These are phyloP conservation scores for Penstemon davidsonii DNA, from an alignment of 257 asterid species.

Conservation along the genomic window DNA sequence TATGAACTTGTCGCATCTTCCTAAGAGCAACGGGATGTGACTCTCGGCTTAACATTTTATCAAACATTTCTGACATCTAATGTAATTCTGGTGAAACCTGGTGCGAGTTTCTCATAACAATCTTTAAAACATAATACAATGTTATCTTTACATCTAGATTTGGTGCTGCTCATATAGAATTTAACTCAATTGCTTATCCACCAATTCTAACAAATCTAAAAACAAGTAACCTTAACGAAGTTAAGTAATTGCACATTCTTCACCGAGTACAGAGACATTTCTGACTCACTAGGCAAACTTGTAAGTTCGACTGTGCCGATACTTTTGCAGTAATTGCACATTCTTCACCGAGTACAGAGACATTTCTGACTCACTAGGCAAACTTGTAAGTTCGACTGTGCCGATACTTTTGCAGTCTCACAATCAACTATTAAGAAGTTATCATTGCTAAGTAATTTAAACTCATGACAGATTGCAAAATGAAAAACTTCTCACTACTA, in stretches of 20 bases:
- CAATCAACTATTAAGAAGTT: not conserved
- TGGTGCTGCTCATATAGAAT: too few relatives aligned
- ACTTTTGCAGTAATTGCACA: not conserved
- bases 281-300: not conserved
- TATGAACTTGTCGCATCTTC: not conserved
- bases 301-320: conserved; percentile 2
- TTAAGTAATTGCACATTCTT: not conserved
- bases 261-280: conserved; percentile 1
- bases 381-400: conserved; percentile 4
- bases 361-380: not conserved
- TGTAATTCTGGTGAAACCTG: not conserved
- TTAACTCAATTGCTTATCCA: too few relatives aligned
- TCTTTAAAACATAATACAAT: not conserved
- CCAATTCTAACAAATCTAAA: not conserved
- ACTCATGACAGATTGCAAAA: conserved; percentile 1
- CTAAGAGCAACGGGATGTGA: conserved; percentile 2
- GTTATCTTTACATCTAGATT: not conserved
- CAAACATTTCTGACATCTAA: conserved; percentile 5
- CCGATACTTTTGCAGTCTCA: not conserved
- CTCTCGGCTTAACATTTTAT: too few relatives aligned
- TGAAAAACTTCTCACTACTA: conserved; percentile 16
- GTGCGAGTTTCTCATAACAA: not conserved
- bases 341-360: not conserved
- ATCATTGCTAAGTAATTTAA: conserved; percentile 10
- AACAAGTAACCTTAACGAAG: conserved; percentile 10